Evolutionary conservation across 2,329 filamentous ascomycete genomes (phyloP).

Genomic region (Penicillium sp.): DNA sequence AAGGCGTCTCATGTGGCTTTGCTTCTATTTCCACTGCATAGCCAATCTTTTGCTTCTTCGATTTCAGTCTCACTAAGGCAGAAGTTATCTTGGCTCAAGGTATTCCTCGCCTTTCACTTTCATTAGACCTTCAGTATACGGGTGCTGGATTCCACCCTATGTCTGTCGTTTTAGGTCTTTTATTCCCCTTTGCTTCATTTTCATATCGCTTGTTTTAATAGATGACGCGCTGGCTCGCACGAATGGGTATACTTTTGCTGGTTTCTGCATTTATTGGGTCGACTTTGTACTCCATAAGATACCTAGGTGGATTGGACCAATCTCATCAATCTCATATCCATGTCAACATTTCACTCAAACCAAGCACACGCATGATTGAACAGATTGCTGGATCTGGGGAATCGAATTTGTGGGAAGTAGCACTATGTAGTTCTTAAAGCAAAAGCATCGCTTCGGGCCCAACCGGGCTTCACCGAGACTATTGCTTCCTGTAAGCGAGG

Average conservation of each 20-base stretch:
- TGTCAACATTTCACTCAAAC: neutral
- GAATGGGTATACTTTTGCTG: conserved; percentile 2
- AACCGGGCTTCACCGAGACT: no score
- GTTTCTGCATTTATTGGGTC: conserved; percentile 2
- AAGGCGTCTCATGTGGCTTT: conserved; percentile 8
- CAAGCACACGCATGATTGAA: no score
- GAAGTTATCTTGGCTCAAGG: neutral
- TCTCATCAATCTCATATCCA: conserved; percentile 1
- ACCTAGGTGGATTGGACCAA: conserved; percentile 3
- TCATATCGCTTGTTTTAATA: conserved; percentile 10
- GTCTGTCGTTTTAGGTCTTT: conserved; percentile 17
- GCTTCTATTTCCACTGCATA: conserved; percentile 3
- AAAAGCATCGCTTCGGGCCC: no score
- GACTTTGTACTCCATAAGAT: neutral
- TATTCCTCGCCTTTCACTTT: neutral
- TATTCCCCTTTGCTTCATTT: neutral
- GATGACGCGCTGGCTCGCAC: conserved; percentile 17
- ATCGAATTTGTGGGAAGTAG: no score
- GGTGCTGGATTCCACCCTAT: conserved; percentile 4
- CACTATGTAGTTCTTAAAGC: no score
- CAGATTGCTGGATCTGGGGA: no score
- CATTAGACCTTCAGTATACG: neutral
- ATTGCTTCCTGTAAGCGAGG: no score
- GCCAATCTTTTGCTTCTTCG: conserved; percentile 3
- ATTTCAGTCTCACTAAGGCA: neutral